Evolutionary conservation across 805 yeast species (phyloP).

Genomic region (Barnettozyma sp.): DNA sequence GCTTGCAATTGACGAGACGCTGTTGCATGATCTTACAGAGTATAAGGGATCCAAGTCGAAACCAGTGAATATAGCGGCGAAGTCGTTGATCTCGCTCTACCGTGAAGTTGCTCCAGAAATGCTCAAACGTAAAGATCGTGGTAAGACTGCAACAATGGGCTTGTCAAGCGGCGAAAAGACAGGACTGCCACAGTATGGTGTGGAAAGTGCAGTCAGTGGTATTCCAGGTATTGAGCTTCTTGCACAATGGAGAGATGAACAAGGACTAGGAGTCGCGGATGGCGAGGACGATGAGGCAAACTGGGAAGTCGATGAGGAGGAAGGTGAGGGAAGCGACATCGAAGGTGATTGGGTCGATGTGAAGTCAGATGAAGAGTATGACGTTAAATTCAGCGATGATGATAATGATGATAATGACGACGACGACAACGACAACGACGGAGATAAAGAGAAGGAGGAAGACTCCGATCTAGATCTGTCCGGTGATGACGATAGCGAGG

Average conservation of each 20-base stretch:
- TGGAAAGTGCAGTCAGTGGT: slow-evolving; percentile 56
- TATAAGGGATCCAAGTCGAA: slow-evolving; percentile 92
- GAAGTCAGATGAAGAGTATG: slow-evolving; percentile 73
- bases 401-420: slow-evolving; percentile 34
- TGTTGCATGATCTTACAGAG: slow-evolving; percentile 82
- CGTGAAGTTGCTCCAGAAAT: slow-evolving; percentile 96
- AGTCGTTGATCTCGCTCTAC: slow-evolving; percentile 75
- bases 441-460: slow-evolving; percentile 37
- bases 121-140: slow-evolving; percentile 86
- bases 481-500: slow-evolving; percentile 31
- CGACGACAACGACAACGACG: slow-evolving; percentile 34
- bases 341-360: slow-evolving; percentile 93
- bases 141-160: slow-evolving; percentile 84
- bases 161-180: slow-evolving; percentile 54
- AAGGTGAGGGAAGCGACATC: slow-evolving; percentile 46
- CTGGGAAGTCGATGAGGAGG: slow-evolving; percentile 46
- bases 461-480: slow-evolving; percentile 44
- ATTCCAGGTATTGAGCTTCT: slow-evolving; percentile 90
- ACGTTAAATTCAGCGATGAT: slow-evolving; percentile 46
- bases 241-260: slow-evolving; percentile 73
- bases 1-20: slow-evolving; percentile 80
- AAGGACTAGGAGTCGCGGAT: slow-evolving; percentile 47
- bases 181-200: slow-evolving; percentile 62
- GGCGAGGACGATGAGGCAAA: slow-evolving; percentile 57
- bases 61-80: slow-evolving; percentile 91